Percentiles rank a stretch among this genome's conserved stretches.
phyloP scores from a whole-genome alignment of 768 basidiomycete species.

The Naganishia vishniacii region DNA sequence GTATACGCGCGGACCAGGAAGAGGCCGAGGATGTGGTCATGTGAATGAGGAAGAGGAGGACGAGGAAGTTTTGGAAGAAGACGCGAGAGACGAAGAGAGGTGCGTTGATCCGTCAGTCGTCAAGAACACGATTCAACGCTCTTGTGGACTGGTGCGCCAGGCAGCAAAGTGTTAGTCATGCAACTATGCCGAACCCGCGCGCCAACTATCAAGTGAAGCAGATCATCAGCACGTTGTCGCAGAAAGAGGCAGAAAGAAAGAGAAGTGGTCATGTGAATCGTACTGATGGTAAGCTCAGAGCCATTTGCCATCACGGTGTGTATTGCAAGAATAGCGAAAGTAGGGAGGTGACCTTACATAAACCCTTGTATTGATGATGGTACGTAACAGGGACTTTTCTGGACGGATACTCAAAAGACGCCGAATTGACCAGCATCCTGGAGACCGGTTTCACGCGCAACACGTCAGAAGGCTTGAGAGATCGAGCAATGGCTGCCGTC shows the following conservation, averaged over 20 bases:
- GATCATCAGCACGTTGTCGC: background rate
- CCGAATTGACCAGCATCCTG: background rate
- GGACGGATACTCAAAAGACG: background rate
- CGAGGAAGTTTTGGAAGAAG: too few species aligned
- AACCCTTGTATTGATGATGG: too few species aligned
- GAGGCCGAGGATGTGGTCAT: background rate
- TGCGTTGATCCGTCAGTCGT: background rate
- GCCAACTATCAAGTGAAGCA: background rate
- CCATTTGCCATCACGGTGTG: too few species aligned
- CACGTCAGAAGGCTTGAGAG: background rate
- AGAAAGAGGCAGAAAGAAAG: background rate
- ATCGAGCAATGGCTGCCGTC: conserved; percentile 1
- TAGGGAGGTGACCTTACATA: too few species aligned
- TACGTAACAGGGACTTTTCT: background rate
- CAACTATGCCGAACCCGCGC: background rate
- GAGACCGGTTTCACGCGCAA: background rate
- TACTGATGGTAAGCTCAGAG: too few species aligned
- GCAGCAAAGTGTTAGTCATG: background rate
- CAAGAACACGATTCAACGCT: background rate
- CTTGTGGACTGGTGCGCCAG: background rate
- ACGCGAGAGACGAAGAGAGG: too few species aligned
- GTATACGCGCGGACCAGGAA: background rate
- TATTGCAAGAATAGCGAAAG: too few species aligned
- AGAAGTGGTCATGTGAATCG: background rate
- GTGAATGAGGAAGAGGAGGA: background rate